A percentile compares a stretch with the other conserved stretches of the same genome.
Conservation (phyloP, 2,329 filamentous ascomycete genomes). For the Trichoderma sp. region DNA sequence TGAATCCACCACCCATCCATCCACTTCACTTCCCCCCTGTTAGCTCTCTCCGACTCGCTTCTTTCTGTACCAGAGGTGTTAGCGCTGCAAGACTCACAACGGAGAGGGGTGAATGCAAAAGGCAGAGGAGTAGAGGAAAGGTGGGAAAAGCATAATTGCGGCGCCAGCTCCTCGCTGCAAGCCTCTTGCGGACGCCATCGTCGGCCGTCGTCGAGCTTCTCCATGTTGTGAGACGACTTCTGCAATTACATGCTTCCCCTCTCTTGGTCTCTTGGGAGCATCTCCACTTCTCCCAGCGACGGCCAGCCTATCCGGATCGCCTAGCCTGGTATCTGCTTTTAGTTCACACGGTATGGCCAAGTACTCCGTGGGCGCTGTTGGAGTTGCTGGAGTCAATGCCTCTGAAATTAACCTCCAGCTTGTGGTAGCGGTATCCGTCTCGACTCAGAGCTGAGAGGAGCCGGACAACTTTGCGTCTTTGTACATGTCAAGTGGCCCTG, state of each 20-base stretch:
- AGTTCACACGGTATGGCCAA: conserved; percentile 15
- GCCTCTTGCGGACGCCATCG: conserved; percentile 10
- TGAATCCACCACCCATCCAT: conserved; percentile 4
- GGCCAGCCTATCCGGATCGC: conserved; percentile 21
- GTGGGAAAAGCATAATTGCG: conserved; percentile 10
- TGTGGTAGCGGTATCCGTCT: neutral
- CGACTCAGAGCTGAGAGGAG: neutral
- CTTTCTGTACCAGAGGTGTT: neutral
- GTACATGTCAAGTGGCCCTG: neutral
- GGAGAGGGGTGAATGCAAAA: neutral
- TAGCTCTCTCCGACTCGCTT: conserved; percentile 1
- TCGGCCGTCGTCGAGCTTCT: conserved; percentile 1
- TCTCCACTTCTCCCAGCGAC: conserved; percentile 17
- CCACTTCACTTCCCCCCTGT: neutral
- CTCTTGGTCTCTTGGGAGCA: neutral
- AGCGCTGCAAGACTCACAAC: neutral
- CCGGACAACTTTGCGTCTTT: neutral
- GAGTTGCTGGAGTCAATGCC: conserved; percentile 1
- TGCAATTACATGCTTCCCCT: neutral
- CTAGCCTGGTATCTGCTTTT: neutral
- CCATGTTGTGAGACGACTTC: conserved; percentile 6
- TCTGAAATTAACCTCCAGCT: conserved; percentile 5
- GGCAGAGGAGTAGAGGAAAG: neutral
- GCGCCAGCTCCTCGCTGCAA: conserved; percentile 10
- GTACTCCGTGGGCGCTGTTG: neutral